These are phyloP conservation scores for Aphanomyces astaci DNA, from an alignment of 352 stramenopile species.

Conservation along the genomic window DNA sequence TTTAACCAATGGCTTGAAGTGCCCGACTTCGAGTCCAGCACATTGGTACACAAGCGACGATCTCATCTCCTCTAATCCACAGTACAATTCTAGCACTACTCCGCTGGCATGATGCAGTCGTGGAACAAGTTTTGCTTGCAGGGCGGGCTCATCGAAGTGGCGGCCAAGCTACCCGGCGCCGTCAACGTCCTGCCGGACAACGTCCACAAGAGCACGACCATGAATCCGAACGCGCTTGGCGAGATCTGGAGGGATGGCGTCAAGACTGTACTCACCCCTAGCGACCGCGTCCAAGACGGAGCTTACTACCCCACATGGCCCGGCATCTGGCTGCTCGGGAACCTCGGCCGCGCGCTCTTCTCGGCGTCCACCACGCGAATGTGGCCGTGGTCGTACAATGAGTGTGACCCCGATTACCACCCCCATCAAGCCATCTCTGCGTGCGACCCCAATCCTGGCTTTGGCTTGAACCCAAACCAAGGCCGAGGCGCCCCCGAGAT, in stretches of 20 bases:
- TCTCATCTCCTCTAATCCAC: too few relatives aligned
- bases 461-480: slow-evolving; percentile 74
- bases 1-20: slow-evolving; percentile 19
- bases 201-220: slow-evolving; percentile 24
- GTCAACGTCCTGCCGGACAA: slow-evolving; percentile 21
- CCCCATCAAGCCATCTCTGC: slow-evolving; percentile 46
- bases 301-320: slow-evolving; percentile 82
- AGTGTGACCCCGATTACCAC: slow-evolving; percentile 47
- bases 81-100: slow-evolving; percentile 26
- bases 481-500: slow-evolving; percentile 91
- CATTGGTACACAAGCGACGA: not conserved
- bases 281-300: slow-evolving; percentile 29
- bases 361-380: slow-evolving; percentile 86
- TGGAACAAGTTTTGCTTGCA: slow-evolving; percentile 94
- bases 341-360: slow-evolving; percentile 92
- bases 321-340: slow-evolving; percentile 93
- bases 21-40: slow-evolving; percentile 5
- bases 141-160: slow-evolving; percentile 81
- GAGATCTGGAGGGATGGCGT: slow-evolving; percentile 51
- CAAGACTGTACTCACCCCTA: slow-evolving; percentile 12
- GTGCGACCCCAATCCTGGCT: slow-evolving; percentile 87
- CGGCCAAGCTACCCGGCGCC: slow-evolving; percentile 66
- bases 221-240: slow-evolving; percentile 56
- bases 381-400: slow-evolving; percentile 92
- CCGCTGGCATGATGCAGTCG: slow-evolving; percentile 82